Conservation (phyloP, 2,329 filamentous ascomycete species). For the Tetracladium maxilliforme region DNA sequence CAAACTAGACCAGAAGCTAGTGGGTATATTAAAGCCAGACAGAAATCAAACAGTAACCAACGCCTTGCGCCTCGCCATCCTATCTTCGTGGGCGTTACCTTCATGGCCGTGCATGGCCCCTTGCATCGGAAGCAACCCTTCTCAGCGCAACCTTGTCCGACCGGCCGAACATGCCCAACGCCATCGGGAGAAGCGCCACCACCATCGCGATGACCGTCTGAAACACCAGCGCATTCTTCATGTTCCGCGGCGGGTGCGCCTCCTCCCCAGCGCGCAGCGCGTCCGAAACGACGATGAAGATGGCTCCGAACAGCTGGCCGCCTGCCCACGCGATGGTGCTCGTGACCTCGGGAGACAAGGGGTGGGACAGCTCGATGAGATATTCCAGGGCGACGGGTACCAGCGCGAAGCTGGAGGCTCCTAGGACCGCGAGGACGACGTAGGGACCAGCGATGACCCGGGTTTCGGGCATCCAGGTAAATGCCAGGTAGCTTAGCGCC, state of each 20-base stretch:
- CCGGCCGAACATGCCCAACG: constrained; percentile 56
- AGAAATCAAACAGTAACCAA: too few species aligned
- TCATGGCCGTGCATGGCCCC: too few species aligned
- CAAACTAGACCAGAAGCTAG: too few species aligned
- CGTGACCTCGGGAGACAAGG: constrained; percentile 73
- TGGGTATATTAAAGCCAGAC: too few species aligned
- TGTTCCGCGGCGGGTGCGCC: constrained; percentile 49
- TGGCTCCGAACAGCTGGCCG: constrained; percentile 71
- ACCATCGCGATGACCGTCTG: constrained; percentile 55
- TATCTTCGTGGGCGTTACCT: too few species aligned
- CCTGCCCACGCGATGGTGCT: constrained; percentile 74
- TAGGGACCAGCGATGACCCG: constrained; percentile 51
- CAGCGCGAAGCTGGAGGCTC: constrained; percentile 65
- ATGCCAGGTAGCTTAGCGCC: constrained; percentile 55
- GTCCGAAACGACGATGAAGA: constrained; percentile 75
- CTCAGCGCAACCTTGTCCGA: constrained; percentile 31
- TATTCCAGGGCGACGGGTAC: constrained; percentile 80
- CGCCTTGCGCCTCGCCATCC: too few species aligned
- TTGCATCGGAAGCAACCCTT: too few species aligned
- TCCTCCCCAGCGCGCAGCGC: constrained; percentile 41
- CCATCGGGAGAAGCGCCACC: constrained; percentile 52
- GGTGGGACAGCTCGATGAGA: constrained; percentile 75
- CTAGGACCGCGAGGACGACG: constrained; percentile 59
- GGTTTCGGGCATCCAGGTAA: constrained; percentile 68
- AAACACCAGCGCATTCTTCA: constrained; percentile 66